A percentile compares a stretch with the other conserved stretches of the same genome.
Evolutionary conservation across 768 basidiomycete species (phyloP).

Genomic region (Amanita pallidorosea): DNA sequence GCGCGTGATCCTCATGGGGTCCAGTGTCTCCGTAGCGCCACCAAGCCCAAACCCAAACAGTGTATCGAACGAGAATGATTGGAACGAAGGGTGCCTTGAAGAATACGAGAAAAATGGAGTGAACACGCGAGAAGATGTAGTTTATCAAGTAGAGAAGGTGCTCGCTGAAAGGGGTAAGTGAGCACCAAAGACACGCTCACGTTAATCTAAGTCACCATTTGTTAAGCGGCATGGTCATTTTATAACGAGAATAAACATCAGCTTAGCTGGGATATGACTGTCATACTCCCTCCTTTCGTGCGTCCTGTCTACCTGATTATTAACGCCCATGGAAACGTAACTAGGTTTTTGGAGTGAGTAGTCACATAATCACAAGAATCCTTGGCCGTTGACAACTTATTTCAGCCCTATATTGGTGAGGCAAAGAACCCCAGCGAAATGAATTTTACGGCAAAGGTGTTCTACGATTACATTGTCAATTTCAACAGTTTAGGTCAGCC

Average conservation of each 20-base stretch:
- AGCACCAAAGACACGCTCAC: not conserved
- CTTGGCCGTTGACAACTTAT: not conserved
- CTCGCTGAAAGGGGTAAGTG: slow-evolving; percentile 46
- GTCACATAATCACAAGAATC: not conserved
- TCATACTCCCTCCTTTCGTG: slow-evolving; percentile 47
- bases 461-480: not conserved
- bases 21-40: slow-evolving; percentile 33
- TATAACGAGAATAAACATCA: slow-evolving; percentile 29
- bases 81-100: slow-evolving; percentile 43
- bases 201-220: not conserved
- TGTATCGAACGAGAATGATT: slow-evolving; percentile 39
- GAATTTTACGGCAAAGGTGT: not conserved
- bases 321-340: not conserved
- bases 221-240: slow-evolving; percentile 33
- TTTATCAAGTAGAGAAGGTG: slow-evolving; percentile 53
- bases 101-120: slow-evolving; percentile 38
- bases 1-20: slow-evolving; percentile 62
- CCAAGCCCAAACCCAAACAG: slow-evolving; percentile 12
- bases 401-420: not conserved
- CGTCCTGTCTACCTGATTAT: slow-evolving; percentile 3
- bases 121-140: slow-evolving; percentile 23
- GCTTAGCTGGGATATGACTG: slow-evolving; percentile 39
- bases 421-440: not conserved
- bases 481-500: not conserved
- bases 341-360: slow-evolving; percentile 3